phyloP scores from a whole-genome alignment of 768 basidiomycete species.

The Chlorophyllum brunneum region DNA sequence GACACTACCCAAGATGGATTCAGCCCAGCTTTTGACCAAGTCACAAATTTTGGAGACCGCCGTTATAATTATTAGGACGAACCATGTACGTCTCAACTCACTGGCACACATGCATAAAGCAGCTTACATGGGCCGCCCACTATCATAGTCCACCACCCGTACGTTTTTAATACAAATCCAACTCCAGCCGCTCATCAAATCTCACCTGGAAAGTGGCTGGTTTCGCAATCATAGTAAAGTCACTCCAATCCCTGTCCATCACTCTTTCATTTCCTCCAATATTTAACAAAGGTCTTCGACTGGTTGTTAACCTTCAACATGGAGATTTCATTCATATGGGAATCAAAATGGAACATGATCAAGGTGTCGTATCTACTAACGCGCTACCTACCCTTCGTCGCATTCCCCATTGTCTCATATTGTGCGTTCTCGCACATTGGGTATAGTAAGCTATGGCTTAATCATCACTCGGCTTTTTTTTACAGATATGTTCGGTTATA shows the following conservation, averaged over 20 bases:
- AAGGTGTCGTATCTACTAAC: conserved; percentile 9
- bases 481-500: too few species aligned
- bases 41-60: too few species aligned
- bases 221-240: background rate
- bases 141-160: too few species aligned
- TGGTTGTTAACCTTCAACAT: conserved; percentile 8
- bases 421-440: background rate
- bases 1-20: too few species aligned
- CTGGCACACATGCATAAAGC: too few species aligned
- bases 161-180: too few species aligned
- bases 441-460: background rate
- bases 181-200: too few species aligned
- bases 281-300: conserved; percentile 7
- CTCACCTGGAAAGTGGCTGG: background rate
- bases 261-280: background rate
- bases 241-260: background rate
- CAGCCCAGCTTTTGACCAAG: too few species aligned
- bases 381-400: conserved; percentile 8
- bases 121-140: too few species aligned
- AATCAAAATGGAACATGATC: background rate
- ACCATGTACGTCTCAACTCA: too few species aligned
- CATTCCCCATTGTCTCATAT: background rate
- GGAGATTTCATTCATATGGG: conserved; percentile 10
- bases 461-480: background rate
- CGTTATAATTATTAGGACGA: too few species aligned